Conservation (phyloP, 345 rosid species). For the Dovyalis caffra region DNA sequence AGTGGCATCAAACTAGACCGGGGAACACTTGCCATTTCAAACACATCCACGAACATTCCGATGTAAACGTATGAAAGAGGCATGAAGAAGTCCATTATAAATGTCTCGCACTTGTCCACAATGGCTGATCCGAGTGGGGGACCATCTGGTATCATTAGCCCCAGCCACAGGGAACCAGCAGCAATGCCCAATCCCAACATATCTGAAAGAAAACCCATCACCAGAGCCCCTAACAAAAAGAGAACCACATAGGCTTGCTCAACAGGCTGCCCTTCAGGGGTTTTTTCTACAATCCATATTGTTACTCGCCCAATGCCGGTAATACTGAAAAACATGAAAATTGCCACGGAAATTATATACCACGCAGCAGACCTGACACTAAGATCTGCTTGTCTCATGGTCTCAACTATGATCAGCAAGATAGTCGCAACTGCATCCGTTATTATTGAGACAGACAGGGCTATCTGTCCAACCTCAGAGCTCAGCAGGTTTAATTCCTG, state of each 20-base stretch:
- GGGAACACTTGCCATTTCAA: slow-evolving; percentile 20
- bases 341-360: slow-evolving; percentile 27
- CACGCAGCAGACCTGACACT: slow-evolving; percentile 20
- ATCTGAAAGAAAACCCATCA: slow-evolving; percentile 54
- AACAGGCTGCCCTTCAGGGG: slow-evolving; percentile 57
- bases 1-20: slow-evolving; percentile 56
- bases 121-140: slow-evolving; percentile 60
- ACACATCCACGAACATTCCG: slow-evolving; percentile 54
- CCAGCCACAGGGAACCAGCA: slow-evolving; percentile 59
- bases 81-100: slow-evolving; percentile 54
- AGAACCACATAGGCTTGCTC: slow-evolving; percentile 40
- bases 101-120: slow-evolving; percentile 51
- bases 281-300: slow-evolving; percentile 45
- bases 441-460: slow-evolving; percentile 11
- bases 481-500: slow-evolving; percentile 28
- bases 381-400: slow-evolving; percentile 31
- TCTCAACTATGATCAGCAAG: slow-evolving; percentile 9
- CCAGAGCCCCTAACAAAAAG: slow-evolving; percentile 46
- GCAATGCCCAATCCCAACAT: slow-evolving; percentile 64
- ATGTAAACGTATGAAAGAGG: slow-evolving; percentile 53
- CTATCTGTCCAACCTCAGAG: slow-evolving; percentile 29
- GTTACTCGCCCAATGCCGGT: slow-evolving; percentile 27
- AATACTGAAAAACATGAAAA: slow-evolving; percentile 23
- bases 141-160: slow-evolving; percentile 62
- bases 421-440: slow-evolving; percentile 9